Evolutionary conservation across 768 basidiomycete species (phyloP).

Genomic region (Scleroderma bovista): DNA sequence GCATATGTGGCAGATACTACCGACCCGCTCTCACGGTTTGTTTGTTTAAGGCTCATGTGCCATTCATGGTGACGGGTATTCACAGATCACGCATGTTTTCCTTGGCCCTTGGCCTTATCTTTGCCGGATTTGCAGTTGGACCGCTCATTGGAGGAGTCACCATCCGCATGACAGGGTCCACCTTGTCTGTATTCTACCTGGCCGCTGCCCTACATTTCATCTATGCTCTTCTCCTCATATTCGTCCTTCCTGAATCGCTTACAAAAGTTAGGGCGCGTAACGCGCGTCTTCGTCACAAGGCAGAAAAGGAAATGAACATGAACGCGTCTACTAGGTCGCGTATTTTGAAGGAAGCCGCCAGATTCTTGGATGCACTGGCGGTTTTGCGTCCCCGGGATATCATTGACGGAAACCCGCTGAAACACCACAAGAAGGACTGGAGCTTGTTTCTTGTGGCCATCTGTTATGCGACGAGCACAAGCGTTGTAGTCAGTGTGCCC

Average conservation of each 20-base stretch:
- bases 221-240: conserved; percentile 45
- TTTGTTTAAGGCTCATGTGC: not conserved
- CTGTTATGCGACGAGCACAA: conserved; percentile 42
- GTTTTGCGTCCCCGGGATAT: conserved; percentile 48
- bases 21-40: conserved; percentile 48
- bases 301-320: conserved; percentile 7
- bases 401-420: conserved; percentile 33
- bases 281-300: conserved; percentile 13
- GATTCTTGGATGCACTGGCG: conserved; percentile 68
- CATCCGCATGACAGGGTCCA: conserved; percentile 48
- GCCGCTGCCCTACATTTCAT: conserved; percentile 45
- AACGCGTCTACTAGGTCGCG: not conserved
- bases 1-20: conserved; percentile 71
- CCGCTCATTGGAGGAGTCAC: conserved; percentile 67
- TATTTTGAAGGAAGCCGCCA: conserved; percentile 43
- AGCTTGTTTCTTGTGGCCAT: conserved; percentile 52
- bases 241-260: conserved; percentile 77
- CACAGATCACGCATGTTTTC: conserved; percentile 63
- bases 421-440: conserved; percentile 51
- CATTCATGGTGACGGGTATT: conserved; percentile 5
- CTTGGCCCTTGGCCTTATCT: conserved; percentile 58
- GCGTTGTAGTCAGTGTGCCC: conserved; percentile 41
- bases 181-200: conserved; percentile 70
- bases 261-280: conserved; percentile 40
- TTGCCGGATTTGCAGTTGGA: conserved; percentile 72